Evolutionary conservation across 345 rosid species (phyloP).

Genomic region (Linum usitatissimum): DNA sequence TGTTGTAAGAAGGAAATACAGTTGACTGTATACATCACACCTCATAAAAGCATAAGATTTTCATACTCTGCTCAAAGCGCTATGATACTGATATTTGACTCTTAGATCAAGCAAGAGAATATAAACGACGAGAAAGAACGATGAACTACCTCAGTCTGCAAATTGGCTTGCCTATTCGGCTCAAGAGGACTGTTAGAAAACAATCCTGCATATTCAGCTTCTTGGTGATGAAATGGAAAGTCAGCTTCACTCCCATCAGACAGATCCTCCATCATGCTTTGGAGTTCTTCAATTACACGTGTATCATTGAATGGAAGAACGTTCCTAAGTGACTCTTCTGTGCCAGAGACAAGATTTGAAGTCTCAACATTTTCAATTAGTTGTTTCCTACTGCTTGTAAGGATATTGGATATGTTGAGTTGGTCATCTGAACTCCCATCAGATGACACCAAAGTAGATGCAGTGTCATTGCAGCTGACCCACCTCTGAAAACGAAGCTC

Average conservation of each 20-base stretch:
- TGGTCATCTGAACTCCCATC: constrained; percentile 18
- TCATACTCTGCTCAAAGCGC: not conserved
- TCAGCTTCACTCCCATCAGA: constrained; percentile 60
- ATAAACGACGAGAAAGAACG: not conserved
- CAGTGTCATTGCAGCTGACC: constrained; percentile 48
- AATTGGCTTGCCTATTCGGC: constrained; percentile 28
- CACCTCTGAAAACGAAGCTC: constrained; percentile 71
- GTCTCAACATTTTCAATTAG: constrained; percentile 19
- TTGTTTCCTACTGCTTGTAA: constrained; percentile 18
- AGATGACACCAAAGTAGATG: constrained; percentile 27
- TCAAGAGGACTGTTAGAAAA: constrained; percentile 22
- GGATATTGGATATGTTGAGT: constrained; percentile 15
- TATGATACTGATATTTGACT: not conserved
- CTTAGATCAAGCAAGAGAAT: not conserved
- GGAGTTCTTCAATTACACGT: constrained; percentile 21
- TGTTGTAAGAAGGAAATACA: not conserved
- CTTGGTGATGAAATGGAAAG: constrained; percentile 36
- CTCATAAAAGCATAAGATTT: not conserved
- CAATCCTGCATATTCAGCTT: constrained; percentile 29
- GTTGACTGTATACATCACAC: not conserved
- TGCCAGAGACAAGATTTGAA: constrained; percentile 21
- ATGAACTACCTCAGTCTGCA: constrained; percentile 44
- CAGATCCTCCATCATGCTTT: constrained; percentile 28
- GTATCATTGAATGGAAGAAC: constrained; percentile 21
- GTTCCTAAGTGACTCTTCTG: constrained; percentile 33